phyloP scores from a whole-genome alignment of 1,139 yeast genomes.

The Diutina scorzettiae region DNA sequence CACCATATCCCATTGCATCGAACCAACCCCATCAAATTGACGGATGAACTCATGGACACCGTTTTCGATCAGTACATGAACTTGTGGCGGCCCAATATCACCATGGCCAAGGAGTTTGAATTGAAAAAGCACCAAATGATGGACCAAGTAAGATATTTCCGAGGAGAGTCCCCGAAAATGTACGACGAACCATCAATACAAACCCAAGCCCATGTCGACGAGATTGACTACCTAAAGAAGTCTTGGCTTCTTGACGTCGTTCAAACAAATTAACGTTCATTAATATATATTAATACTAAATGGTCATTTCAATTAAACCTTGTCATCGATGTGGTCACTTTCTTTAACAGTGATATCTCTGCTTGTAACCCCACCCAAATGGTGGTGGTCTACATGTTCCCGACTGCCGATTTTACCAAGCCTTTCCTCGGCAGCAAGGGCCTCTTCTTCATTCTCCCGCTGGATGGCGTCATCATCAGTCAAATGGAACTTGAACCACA shows the following conservation, averaged over 20 bases:
- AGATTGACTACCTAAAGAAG: background rate
- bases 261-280: too few species aligned
- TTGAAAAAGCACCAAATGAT: background rate
- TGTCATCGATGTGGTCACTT: background rate
- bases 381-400: background rate
- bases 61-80: background rate
- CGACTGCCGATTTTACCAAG: background rate
- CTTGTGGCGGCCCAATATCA: background rate
- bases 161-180: background rate
- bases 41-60: background rate
- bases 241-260: background rate
- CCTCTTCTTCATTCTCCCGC: background rate
- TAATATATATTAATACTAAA: too few species aligned
- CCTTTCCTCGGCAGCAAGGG: background rate
- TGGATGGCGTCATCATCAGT: background rate
- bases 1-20: background rate
- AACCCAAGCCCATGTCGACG: conserved; percentile 4
- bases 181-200: background rate
- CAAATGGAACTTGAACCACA: background rate
- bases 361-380: background rate
- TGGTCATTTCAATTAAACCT: background rate
- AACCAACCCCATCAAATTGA: background rate
- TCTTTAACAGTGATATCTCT: background rate
- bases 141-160: background rate
- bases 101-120: background rate